phyloP scores from a whole-genome alignment of 768 basidiomycete genomes.

The Botryobasidium botryosum region DNA sequence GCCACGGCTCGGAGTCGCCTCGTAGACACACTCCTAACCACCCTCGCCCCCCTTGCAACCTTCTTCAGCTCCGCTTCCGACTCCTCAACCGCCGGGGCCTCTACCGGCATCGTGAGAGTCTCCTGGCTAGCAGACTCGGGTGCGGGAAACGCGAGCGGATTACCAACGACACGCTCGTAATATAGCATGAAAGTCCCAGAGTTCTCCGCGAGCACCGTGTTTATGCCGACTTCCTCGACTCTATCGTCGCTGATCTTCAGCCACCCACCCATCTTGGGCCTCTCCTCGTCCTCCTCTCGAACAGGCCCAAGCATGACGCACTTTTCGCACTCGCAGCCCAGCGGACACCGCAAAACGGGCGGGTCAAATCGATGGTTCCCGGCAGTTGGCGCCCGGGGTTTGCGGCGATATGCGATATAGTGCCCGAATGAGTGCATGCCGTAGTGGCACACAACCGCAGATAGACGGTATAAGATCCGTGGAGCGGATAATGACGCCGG shows the following conservation, averaged over 20 bases:
- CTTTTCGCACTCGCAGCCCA: conserved; percentile 29
- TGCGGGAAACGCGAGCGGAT: too few species aligned
- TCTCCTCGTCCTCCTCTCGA: conserved; percentile 25
- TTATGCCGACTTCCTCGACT: conserved; percentile 59
- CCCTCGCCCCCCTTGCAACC: too few species aligned
- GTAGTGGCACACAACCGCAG: conserved; percentile 81
- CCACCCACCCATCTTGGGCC: conserved; percentile 55
- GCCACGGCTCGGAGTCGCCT: too few species aligned
- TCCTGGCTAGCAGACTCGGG: too few species aligned
- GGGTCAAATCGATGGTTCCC: conserved; percentile 16
- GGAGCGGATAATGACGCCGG: conserved; percentile 33
- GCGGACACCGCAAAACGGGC: conserved; percentile 1
- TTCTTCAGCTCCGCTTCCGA: too few species aligned
- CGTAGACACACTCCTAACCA: too few species aligned
- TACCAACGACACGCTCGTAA: conserved; percentile 71
- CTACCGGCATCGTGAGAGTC: too few species aligned
- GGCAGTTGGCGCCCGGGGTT: conserved; percentile 36
- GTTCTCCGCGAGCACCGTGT: conserved; percentile 56
- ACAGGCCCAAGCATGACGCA: conserved; percentile 35
- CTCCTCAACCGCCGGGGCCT: too few species aligned
- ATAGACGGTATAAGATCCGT: conserved; percentile 70
- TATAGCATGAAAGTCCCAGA: conserved; percentile 80
- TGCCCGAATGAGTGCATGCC: conserved; percentile 89
- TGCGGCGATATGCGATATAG: conserved; percentile 80
- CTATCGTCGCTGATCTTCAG: conserved; percentile 74